Evolutionary conservation across 2,329 filamentous ascomycete genomes (phyloP).

Genomic region (Xylariomycetidae sp.): DNA sequence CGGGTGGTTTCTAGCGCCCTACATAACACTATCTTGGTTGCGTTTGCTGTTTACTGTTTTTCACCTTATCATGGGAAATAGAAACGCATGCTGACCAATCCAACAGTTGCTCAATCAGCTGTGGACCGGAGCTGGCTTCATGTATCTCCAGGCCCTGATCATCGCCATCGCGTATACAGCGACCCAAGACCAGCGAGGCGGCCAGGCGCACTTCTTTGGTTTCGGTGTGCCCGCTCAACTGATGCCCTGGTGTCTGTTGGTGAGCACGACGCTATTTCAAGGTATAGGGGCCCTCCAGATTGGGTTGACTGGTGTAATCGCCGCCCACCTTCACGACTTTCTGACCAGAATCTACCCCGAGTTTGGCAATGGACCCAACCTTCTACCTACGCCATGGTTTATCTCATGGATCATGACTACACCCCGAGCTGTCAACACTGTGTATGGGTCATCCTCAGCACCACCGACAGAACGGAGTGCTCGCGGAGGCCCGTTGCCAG

Average conservation of each 20-base stretch:
- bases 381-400: conserved; percentile 68
- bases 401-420: conserved; percentile 63
- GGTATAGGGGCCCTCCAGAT: conserved; percentile 53
- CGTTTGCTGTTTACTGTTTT: conserved; percentile 12
- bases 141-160: conserved; percentile 62
- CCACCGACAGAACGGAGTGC: conserved; percentile 25
- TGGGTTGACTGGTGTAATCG: conserved; percentile 73
- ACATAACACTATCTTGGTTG: conserved; percentile 39
- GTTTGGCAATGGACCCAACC: conserved; percentile 77
- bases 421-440: conserved; percentile 42
- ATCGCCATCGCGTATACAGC: conserved; percentile 80
- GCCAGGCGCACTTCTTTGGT: conserved; percentile 74
- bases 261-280: conserved; percentile 65
- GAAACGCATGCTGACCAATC: conserved; percentile 18
- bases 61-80: conserved; percentile 2
- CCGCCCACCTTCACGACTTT: conserved; percentile 89
- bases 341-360: conserved; percentile 82
- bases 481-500: conserved; percentile 49
- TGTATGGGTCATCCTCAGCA: conserved; percentile 60
- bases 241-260: conserved; percentile 75
- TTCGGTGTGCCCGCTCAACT: conserved; percentile 78
- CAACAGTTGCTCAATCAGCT: conserved; percentile 47
- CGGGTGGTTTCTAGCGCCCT: conserved; percentile 60
- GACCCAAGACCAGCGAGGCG: conserved; percentile 77
- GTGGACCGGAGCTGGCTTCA: conserved; percentile 44